Base-by-base conservation (phyloP, 225 moss, liverwort and hornwort genomes). In the Marchantia paleacea region DNA sequence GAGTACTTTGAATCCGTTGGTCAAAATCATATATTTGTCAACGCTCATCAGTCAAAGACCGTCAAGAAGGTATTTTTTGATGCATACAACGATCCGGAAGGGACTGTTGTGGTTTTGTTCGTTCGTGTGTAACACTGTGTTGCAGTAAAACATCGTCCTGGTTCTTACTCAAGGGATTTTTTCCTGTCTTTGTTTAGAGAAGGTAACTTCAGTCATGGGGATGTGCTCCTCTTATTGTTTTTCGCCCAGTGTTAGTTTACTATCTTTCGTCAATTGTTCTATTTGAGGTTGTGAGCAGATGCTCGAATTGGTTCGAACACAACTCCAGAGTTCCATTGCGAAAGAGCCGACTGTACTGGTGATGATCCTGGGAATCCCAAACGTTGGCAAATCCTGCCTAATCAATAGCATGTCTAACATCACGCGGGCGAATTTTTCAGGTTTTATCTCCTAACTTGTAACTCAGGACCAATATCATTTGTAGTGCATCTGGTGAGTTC, bases 341-440 rank as follows among this genome's bases (percentile, higher is more conserved):
- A 99, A 91, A 80, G 99, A 99, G 79, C 92, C 94, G 69, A 99
- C 99, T 39, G 72, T 99, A 72, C 80, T 99, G 49, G 88, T 99
- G 85, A 99, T 99, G 95, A 89, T 95, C 50, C 86, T 99, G 78
- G 95, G 99, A 60, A 88, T 99, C 62, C 95, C 99, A 8, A 99
- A 99, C 57, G 99, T 95, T 69, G 95, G 99, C 89, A 99, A 99
- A 83, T 99, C 99, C 64, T 95, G 95, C 80, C 90, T 99, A 52
- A 91, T 99, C 73, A 99, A 99, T 68, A 83, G 89, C 74, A 86
- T 95, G 85, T 92, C 90, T 76, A 87, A 90, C 78, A 82, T 90
- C 12, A 88, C 93, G 12, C 87, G 88, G 61, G 70, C 86, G 20
- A 75, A 84, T 39, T 89, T 84, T 72, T 84, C 89, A 92, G 93